Base-by-base conservation (phyloP, 78 protist genomes). In the Bigelowiella natans region DNA sequence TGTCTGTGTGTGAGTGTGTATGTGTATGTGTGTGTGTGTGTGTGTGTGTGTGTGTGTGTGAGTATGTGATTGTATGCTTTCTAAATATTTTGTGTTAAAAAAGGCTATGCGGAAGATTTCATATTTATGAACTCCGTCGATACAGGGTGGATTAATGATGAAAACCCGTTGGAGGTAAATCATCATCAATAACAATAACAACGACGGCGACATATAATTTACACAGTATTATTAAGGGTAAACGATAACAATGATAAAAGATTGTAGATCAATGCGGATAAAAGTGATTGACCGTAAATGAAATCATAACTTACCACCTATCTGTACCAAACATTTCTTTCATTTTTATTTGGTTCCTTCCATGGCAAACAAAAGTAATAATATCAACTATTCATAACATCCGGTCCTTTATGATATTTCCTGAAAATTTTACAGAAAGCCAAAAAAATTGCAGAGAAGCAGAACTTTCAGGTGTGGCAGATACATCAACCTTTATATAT, bases 71-170 rank as follows among this genome's bases (percentile, higher is more conserved):
- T 51, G 73, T 51, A 51, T 51, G n/a, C n/a, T n/a, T n/a, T n/a
- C n/a, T n/a, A n/a, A n/a, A n/a, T n/a, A n/a, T n/a, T n/a, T n/a
- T n/a, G n/a, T n/a, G 73, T 51, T 51, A 51, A 51, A 51, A 18
- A 51, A 51, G 73, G 18, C 73, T 51, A 51, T 51, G 73, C 73
- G 34, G 73, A 51, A 18, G 18, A 18, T 18, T 51, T 26, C 18
- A 51, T 97, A 88, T 95, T 40, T 91, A 93, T 97, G 96, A 97
- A 83, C 85, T 31, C 95, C 28, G 98, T 95, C 39, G 95, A 93
- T 89, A 92, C 96, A 0, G 93, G 93, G 0, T 93, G 95, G 95
- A 92, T 94, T 88, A 94, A 93, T 36, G 93, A 94, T 85, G 95
- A 92, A 82, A 82, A 88, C 39, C 94, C 89, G 0, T 37, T 40